Evolutionary conservation across 768 basidiomycete species (phyloP), one percentile per base, ranked within the genome.

Genomic region (Amanita fuliginea): DNA sequence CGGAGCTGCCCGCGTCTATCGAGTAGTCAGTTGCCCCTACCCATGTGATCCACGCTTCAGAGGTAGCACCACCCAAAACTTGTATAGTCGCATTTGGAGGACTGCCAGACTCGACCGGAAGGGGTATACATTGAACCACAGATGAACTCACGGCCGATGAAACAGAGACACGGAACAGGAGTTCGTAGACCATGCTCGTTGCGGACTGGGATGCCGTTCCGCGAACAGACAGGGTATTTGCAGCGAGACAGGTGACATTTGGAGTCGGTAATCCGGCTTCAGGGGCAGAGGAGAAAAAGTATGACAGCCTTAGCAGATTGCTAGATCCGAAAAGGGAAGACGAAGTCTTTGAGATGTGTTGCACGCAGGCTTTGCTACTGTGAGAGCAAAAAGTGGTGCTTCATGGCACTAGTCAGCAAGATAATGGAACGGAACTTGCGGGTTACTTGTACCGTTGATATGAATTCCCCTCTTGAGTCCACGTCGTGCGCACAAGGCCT

Each of bases 11-110:
- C 0, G 83, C 78, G 53, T 75, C 61, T 62, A 78, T 76, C 52
- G 76, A 67, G 59, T 80, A 87, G 42, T 86, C 73, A 13, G 86
- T 87, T 24, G 72, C 82, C n/a, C 83, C 85, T 14, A 79, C 75
- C 83, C 83, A 86, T 6, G 77, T 75, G 55, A 86, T 63, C 80
- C 78, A 83, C 0, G 78, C 70, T 51, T 80, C 78, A 1, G 65
- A 64, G 22, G 74, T 67, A 16, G 67, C 61, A 1, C 61, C 54
- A 18, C 61, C 64, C 6, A 59, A 60, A 11, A 86, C 67, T 28
- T 62, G 63, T 18, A 86, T 64, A 44, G 68, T 69, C 21, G 67
- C 69, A 47, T 78, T 78, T 6, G 66, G 62, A 4, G 67, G 60
- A 26, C 57, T 36, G 8, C 65, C 65, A 14, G 45, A 62, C 1